Evolutionary conservation across 495 filamentous ascomycete genomes (phyloP), one percentile per base, ranked within the genome.

Genomic region (Cladorrhinum samala): DNA sequence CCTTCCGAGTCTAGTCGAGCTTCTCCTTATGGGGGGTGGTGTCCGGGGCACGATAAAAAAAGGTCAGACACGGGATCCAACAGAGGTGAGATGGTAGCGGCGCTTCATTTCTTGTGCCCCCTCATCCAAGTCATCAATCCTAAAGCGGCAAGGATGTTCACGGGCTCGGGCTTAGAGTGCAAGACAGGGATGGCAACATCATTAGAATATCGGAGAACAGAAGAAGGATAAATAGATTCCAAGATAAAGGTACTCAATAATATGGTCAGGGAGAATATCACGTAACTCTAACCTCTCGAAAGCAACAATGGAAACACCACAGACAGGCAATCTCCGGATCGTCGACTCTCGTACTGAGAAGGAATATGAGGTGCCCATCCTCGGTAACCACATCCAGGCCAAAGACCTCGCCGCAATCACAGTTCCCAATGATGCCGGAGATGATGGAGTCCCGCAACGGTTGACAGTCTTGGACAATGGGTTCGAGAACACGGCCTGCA

Each of bases 381-480:
- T 27, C 16, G 45, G 24, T 14, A 47, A 47, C 24, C 24, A 27
- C 24, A 33, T 47, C 24, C 45, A 17, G 11, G 45, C 45, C 27
- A 41, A 50, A 30, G 37, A 39, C 8, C 30, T 50, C 30, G 33
- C 17, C n/a, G 27, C 30, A 14, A 38, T 50, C 20, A 50, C 33
- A 8, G 20, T 38, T 25, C 33, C 47, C 16, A n/a, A 38, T 9
- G 16, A 25, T 38, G 27, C 5, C 5, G 33, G 14, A 14, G 33
- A 18, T 2, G 33, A 19, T 38, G 30, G 33, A 1, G 16, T 46
- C 33, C 24, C 24, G 3, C 39, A 46, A n/a, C 45, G 27, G 37
- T 64, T 82, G 2, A 66, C 75, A 2, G 59, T 83, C 1, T 72
- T 75, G 42, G 80, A 83, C 59, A 76, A 77, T 1, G 80, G 75